phyloP scores from a whole-genome alignment of 202 grass and related monocot species.

The Panicum virgatum region DNA sequence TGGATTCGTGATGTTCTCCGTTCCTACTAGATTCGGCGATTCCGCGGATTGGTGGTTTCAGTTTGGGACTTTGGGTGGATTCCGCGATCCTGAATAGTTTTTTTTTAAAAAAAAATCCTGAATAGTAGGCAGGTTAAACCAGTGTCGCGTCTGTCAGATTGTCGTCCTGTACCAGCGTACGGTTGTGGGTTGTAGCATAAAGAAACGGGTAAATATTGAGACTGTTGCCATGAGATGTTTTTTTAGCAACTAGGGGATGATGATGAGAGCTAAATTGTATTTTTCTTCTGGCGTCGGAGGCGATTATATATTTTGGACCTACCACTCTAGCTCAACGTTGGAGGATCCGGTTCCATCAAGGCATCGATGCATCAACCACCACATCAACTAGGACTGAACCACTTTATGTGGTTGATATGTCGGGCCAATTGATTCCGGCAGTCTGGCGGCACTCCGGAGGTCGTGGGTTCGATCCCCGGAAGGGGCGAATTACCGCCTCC shows the following conservation, averaged over 20 bases:
- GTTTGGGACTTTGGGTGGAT: background rate
- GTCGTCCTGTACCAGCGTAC: no score
- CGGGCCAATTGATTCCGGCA: no score
- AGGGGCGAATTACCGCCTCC: no score
- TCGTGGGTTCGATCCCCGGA: no score
- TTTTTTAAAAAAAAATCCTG: no score
- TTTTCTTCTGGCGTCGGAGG: background rate
- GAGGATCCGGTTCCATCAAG: no score
- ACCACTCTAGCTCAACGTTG: background rate
- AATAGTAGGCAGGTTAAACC: background rate
- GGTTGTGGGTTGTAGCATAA: background rate
- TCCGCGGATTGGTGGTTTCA: background rate
- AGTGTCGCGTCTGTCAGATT: background rate
- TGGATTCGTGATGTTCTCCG: background rate
- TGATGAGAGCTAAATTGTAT: background rate
- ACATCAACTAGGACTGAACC: background rate
- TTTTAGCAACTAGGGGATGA: background rate
- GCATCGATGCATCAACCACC: background rate
- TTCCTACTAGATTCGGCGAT: background rate
- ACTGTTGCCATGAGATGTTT: background rate
- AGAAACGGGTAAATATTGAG: background rate
- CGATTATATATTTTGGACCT: background rate
- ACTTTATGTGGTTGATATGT: conserved; percentile 10
- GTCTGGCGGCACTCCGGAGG: no score
- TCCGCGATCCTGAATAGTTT: no score